Conservation (phyloP, 2,329 filamentous ascomycete species). For the Raffaelea albimanens region DNA sequence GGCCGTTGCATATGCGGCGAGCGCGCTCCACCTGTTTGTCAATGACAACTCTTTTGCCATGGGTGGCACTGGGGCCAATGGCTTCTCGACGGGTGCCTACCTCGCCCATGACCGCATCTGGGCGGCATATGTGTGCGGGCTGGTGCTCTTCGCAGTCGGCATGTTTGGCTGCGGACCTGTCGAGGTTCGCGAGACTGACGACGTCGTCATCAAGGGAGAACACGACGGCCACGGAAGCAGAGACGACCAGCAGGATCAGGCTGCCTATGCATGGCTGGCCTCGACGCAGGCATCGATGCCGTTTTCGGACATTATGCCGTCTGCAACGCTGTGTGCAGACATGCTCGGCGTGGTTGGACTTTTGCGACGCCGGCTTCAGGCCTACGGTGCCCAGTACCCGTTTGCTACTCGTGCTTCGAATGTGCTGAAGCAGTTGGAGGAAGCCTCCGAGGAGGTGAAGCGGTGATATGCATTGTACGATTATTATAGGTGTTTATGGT, state of each 20-base stretch:
- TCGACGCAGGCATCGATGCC: slow-evolving; percentile 17
- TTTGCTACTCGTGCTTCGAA: slow-evolving; percentile 43
- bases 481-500: too few relatives aligned
- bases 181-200: too few relatives aligned
- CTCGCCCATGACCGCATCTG: slow-evolving; percentile 35
- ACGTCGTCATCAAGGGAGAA: too few relatives aligned
- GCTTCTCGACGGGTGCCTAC: too few relatives aligned
- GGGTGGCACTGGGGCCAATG: too few relatives aligned
- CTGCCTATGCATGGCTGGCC: slow-evolving; percentile 27
- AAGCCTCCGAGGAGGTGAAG: slow-evolving; percentile 18
- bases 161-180: too few relatives aligned
- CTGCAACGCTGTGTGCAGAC: slow-evolving; percentile 15
- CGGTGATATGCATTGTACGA: too few relatives aligned
- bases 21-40: too few relatives aligned
- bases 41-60: too few relatives aligned
- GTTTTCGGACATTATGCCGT: too few relatives aligned
- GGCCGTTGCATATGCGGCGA: too few relatives aligned
- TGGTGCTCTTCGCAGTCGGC: slow-evolving; percentile 51
- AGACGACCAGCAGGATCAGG: slow-evolving; percentile 10
- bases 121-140: slow-evolving; percentile 45
- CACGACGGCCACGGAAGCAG: too few relatives aligned
- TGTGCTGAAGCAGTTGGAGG: slow-evolving; percentile 42
- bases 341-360: slow-evolving; percentile 36
- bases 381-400: slow-evolving; percentile 31
- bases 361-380: slow-evolving; percentile 36